These are phyloP conservation scores for Vanrija sp. DNA, from an alignment of 1,284 basidiomycete genomes.

Conservation along the genomic window DNA sequence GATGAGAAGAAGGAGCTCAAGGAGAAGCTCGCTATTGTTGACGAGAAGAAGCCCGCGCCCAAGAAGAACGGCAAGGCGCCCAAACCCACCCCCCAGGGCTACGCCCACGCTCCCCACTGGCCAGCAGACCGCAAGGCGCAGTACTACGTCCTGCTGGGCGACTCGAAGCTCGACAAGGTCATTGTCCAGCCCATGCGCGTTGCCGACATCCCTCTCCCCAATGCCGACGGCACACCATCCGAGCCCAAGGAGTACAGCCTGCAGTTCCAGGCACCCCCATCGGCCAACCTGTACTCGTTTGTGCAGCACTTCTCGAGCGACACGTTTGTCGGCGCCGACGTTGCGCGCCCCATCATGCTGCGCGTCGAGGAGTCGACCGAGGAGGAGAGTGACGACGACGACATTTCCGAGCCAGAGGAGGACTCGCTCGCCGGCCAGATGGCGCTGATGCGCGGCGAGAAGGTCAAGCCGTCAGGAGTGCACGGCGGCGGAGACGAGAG, in stretches of 20 bases:
- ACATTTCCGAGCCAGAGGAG: conserved; percentile 94
- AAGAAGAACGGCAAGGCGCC: conserved; percentile 46
- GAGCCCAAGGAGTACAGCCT: conserved; percentile 80
- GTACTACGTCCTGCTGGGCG: conserved; percentile 90
- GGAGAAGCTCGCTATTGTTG: conserved; percentile 32
- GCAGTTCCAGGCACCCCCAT: conserved; percentile 91
- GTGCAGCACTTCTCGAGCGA: conserved; percentile 81
- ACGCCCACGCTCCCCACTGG: conserved; percentile 87
- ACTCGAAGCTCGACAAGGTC: conserved; percentile 81
- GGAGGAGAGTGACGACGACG: conserved; percentile 62
- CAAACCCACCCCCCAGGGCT: conserved; percentile 54
- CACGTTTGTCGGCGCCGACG: conserved; percentile 80
- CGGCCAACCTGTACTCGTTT: conserved; percentile 82
- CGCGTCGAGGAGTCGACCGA: conserved; percentile 70
- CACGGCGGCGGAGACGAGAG: conserved; percentile 51
- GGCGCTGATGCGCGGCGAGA: conserved; percentile 90
- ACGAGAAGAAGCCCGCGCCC: conserved; percentile 54
- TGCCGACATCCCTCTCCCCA: conserved; percentile 69
- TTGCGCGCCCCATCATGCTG: conserved; percentile 66
- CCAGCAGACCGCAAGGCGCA: conserved; percentile 76
- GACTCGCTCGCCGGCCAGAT: conserved; percentile 95
- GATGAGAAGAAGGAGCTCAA: conserved; percentile 39
- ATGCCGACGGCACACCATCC: conserved; percentile 55
- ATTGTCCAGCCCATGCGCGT: conserved; percentile 88
- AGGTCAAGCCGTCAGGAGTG: conserved; percentile 63